Evolutionary conservation across 2,329 filamentous ascomycete genomes (phyloP).

Genomic region (Ceratocystis alfenasii): DNA sequence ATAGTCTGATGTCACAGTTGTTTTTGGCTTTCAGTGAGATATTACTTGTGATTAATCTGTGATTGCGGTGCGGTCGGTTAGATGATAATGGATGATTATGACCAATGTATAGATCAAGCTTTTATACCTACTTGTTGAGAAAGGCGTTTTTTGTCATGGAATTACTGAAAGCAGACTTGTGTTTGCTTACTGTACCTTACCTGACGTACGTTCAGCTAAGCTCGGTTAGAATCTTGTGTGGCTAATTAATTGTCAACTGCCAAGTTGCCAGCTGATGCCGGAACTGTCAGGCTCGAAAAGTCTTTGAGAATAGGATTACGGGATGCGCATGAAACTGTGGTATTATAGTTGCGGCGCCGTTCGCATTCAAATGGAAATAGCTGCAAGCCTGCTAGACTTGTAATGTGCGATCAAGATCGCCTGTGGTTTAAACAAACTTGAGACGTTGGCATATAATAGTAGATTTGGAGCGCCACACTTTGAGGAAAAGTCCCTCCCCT

Average conservation of each 20-base stretch:
- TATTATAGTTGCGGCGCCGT: background rate
- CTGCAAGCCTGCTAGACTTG: no score
- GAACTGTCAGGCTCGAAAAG: background rate
- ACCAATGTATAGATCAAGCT: no score
- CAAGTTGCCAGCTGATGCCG: background rate
- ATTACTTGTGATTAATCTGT: no score
- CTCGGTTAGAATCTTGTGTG: background rate
- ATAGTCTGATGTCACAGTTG: background rate
- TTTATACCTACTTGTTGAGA: no score
- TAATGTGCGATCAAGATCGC: no score
- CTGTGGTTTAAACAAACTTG: no score
- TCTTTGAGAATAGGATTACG: background rate
- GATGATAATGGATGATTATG: no score
- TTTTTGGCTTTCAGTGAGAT: background rate
- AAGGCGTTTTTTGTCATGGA: no score
- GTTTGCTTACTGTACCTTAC: background rate
- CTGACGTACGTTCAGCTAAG: background rate
- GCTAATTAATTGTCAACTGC: background rate
- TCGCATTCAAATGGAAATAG: no score
- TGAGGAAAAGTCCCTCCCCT: background rate
- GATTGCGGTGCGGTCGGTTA: no score
- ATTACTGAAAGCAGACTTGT: no score
- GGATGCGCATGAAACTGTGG: background rate
- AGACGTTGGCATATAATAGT: no score
- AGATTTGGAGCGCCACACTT: background rate